A percentile compares a stretch with the other conserved stretches of the same genome.
Evolutionary conservation across 371 early-diverging fungal species (phyloP).

Genomic region (Syncephalastrum sp.): DNA sequence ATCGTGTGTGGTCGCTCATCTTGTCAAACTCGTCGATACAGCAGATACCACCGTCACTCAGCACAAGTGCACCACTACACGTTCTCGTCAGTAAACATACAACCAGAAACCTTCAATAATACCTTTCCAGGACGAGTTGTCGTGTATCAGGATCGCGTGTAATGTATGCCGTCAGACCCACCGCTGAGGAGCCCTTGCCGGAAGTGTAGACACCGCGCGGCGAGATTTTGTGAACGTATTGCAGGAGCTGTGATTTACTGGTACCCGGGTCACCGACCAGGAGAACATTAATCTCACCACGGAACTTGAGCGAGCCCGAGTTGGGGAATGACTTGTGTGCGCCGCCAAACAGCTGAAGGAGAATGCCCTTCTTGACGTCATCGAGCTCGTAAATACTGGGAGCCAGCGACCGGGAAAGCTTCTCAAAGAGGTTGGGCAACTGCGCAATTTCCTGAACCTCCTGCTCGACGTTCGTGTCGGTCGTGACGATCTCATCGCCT

Average conservation of each 20-base stretch:
- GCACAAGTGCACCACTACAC: slow-evolving; percentile 94
- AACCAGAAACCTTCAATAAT: not conserved
- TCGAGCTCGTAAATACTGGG: slow-evolving; percentile 98
- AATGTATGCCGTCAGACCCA: slow-evolving; percentile 99
- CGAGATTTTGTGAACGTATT: slow-evolving; percentile 94
- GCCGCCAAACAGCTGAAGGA: slow-evolving; percentile 99
- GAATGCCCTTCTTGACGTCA: slow-evolving; percentile 97
- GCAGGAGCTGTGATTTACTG: slow-evolving; percentile 96
- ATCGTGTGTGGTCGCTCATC: slow-evolving; percentile 96
- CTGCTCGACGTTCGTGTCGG: slow-evolving; percentile 61
- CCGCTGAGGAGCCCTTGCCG: slow-evolving; percentile 99
- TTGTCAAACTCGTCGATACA: slow-evolving; percentile 99
- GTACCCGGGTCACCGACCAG: slow-evolving; percentile 99
- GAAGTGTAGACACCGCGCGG: slow-evolving; percentile 99
- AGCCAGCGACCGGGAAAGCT: slow-evolving; percentile 83
- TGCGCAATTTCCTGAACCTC: slow-evolving; percentile 63
- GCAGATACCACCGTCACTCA: slow-evolving; percentile 98
- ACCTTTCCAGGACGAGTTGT: slow-evolving; percentile 96
- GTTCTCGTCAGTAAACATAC: not conserved
- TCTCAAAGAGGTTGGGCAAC: slow-evolving; percentile 75
- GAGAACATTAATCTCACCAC: slow-evolving; percentile 98
- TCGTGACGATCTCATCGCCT: slow-evolving; percentile 61
- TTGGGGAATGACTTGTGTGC: slow-evolving; percentile 74
- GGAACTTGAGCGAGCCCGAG: slow-evolving; percentile 68
- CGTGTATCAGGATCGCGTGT: slow-evolving; percentile 96